Evolutionary conservation across 148 eudicot genomes (phyloP).

Genomic region (Arctostaphylos glauca): DNA sequence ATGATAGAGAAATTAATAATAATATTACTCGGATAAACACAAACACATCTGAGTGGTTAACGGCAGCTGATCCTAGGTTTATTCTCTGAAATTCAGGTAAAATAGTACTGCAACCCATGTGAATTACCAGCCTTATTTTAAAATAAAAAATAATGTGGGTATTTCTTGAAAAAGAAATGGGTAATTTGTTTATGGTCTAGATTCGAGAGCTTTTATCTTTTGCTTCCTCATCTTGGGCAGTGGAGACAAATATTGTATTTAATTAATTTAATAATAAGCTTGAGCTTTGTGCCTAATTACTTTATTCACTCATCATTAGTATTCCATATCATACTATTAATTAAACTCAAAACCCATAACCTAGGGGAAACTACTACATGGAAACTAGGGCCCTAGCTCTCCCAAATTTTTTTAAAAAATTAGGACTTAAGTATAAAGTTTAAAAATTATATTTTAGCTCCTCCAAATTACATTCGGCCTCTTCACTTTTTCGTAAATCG

Average conservation of each 20-base stretch:
- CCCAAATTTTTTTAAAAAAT: too few species aligned
- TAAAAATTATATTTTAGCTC: too few species aligned
- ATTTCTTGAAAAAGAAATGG: background rate
- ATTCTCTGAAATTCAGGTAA: conserved; percentile 14
- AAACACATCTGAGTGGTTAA: conserved; percentile 10
- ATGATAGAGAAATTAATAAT: background rate
- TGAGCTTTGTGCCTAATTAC: conserved; percentile 13
- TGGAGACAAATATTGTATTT: background rate
- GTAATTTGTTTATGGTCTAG: background rate
- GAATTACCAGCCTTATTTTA: background rate
- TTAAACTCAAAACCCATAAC: too few species aligned
- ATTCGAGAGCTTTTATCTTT: background rate
- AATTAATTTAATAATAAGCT: background rate
- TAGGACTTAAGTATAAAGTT: too few species aligned
- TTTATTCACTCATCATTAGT: conserved; percentile 1
- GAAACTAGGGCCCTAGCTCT: too few species aligned
- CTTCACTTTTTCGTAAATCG: too few species aligned
- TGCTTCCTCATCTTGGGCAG: background rate
- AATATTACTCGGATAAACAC: conserved; percentile 11
- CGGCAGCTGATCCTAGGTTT: conserved; percentile 30
- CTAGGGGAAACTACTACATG: too few species aligned
- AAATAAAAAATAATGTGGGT: background rate
- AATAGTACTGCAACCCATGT: background rate
- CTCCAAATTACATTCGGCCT: too few species aligned
- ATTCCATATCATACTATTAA: background rate